phyloP scores from a whole-genome alignment of 202 grass and related monocot species.

The Carex arenaria region DNA sequence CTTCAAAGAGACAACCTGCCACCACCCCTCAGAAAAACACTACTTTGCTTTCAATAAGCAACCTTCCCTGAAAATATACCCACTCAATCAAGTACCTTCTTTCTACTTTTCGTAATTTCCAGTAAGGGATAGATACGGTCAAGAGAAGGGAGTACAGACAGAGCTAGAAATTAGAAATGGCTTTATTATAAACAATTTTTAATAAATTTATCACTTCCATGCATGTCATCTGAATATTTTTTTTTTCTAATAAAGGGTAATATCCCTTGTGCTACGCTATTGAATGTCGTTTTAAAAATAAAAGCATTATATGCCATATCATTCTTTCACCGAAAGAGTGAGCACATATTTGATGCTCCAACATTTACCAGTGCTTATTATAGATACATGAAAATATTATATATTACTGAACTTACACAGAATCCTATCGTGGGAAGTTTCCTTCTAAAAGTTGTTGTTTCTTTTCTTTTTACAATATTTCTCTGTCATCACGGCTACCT shows the following conservation, averaged over 20 bases:
- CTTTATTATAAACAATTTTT: not conserved
- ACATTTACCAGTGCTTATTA: not conserved
- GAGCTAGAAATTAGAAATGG: not conserved
- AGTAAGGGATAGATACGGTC: too few relatives aligned
- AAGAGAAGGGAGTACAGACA: not conserved
- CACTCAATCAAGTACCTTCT: slow-evolving; percentile 11
- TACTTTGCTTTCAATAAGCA: slow-evolving; percentile 11
- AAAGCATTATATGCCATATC: not conserved
- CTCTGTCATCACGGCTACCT: slow-evolving; percentile 9
- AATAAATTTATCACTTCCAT: not conserved
- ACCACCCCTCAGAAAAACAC: not conserved
- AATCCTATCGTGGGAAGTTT: not conserved
- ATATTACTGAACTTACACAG: not conserved
- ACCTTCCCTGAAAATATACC: not conserved
- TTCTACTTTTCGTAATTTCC: too few relatives aligned
- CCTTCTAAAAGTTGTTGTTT: not conserved
- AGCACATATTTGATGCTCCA: not conserved
- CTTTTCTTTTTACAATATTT: slow-evolving; percentile 2
- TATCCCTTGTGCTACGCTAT: not conserved
- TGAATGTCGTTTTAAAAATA: not conserved
- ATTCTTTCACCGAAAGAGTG: not conserved
- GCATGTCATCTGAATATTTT: not conserved
- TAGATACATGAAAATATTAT: not conserved
- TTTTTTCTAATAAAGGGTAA: not conserved
- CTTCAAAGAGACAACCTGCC: not conserved